Percentiles rank a stretch among this genome's conserved stretches.
Conservation (phyloP, 1,284 basidiomycete genomes). For the Cutaneotrichosporon sp. region DNA sequence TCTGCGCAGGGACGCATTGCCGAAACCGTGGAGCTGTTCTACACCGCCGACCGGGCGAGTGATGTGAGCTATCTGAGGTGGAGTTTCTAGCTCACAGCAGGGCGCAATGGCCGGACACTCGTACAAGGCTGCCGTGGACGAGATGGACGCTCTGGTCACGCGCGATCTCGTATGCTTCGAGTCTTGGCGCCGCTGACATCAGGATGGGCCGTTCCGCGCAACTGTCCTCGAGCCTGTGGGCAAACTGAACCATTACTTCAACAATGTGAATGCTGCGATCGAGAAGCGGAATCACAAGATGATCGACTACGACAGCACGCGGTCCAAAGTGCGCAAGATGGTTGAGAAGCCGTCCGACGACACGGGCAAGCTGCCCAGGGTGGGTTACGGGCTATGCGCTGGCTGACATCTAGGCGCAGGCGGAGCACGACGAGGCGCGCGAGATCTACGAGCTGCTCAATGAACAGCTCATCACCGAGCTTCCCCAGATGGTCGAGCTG, state of each 20-base stretch:
- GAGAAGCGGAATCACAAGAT: slow-evolving; percentile 96
- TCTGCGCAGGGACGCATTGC: slow-evolving; percentile 88
- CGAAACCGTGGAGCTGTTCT: slow-evolving; percentile 91
- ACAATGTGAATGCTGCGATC: slow-evolving; percentile 89
- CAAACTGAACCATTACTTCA: slow-evolving; percentile 94
- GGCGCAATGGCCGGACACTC: slow-evolving; percentile 96
- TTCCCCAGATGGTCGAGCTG: slow-evolving; percentile 88
- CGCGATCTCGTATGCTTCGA: slow-evolving; percentile 67
- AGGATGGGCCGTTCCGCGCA: slow-evolving; percentile 91
- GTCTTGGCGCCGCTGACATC: neutral
- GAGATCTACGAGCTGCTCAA: slow-evolving; percentile 92
- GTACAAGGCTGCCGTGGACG: slow-evolving; percentile 91
- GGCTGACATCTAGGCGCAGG: too few relatives aligned
- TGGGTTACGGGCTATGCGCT: too few relatives aligned
- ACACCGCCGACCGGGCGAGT: slow-evolving; percentile 74
- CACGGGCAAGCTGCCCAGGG: slow-evolving; percentile 80
- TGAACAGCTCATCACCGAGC: slow-evolving; percentile 80
- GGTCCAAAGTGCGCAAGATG: slow-evolving; percentile 81
- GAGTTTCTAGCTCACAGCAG: slow-evolving; percentile 27
- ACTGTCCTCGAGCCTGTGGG: slow-evolving; percentile 93
- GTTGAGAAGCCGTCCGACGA: slow-evolving; percentile 93
- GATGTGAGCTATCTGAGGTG: slow-evolving; percentile 50
- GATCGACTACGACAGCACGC: slow-evolving; percentile 87
- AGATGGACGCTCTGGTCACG: slow-evolving; percentile 78
- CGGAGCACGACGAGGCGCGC: slow-evolving; percentile 88